phyloP scores from a whole-genome alignment of 306 rosid species.

The Betula pendula region DNA sequence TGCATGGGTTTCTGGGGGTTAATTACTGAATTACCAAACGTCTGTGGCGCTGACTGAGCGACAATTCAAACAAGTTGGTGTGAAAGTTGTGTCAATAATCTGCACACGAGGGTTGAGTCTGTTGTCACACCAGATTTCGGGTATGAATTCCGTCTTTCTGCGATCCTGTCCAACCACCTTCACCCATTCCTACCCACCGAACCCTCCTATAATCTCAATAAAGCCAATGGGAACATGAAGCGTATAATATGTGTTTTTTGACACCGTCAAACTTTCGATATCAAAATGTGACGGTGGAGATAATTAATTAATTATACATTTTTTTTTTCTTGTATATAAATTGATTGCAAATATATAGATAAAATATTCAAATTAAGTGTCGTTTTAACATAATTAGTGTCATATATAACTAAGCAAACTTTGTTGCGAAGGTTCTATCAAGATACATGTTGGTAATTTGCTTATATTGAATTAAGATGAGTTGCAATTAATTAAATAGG shows the following conservation, averaged over 20 bases:
- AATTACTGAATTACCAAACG: slow-evolving; percentile 22
- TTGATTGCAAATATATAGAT: background rate
- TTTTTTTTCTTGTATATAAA: too few relatives aligned
- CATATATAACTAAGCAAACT: background rate
- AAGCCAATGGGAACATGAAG: slow-evolving; percentile 48
- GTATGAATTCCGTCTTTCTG: slow-evolving; percentile 37
- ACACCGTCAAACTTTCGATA: too few relatives aligned
- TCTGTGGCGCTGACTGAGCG: slow-evolving; percentile 27
- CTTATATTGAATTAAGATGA: background rate
- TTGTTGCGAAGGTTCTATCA: background rate
- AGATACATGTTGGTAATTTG: background rate
- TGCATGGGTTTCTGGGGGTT: too few relatives aligned
- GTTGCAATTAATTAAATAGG: too few relatives aligned
- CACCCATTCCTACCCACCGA: slow-evolving; percentile 90
- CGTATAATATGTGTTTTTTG: background rate
- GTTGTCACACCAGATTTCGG: slow-evolving; percentile 36
- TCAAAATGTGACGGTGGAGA: too few relatives aligned
- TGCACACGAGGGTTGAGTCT: slow-evolving; percentile 52
- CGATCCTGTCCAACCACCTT: slow-evolving; percentile 79
- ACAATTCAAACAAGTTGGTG: slow-evolving; percentile 22
- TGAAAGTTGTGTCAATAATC: slow-evolving; percentile 18
- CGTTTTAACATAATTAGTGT: background rate
- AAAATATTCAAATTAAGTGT: too few relatives aligned
- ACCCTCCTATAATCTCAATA: slow-evolving; percentile 27
- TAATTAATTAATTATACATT: too few relatives aligned